These are phyloP conservation scores for Pichia sp. DNA, from an alignment of 1,139 yeast species.

Conservation along the genomic window DNA sequence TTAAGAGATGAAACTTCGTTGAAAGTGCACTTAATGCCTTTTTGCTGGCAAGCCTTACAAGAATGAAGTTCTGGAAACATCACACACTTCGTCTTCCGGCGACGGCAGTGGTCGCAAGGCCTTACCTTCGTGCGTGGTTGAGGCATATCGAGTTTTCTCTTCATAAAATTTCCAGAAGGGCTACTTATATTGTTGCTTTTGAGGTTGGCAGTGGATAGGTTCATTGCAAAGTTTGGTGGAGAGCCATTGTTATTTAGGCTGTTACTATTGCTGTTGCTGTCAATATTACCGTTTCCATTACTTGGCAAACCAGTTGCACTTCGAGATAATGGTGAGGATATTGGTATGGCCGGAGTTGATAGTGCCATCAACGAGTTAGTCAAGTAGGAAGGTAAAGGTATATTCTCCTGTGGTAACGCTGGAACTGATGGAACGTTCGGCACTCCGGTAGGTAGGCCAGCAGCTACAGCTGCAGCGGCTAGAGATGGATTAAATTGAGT, in stretches of 20 bases:
- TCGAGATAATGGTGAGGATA: conserved; percentile 2
- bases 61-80: conserved; percentile 52
- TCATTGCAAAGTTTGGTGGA: neutral
- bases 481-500: conserved; percentile 8
- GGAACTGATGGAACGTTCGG: neutral
- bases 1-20: conserved; percentile 30
- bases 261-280: neutral
- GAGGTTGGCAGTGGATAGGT: neutral
- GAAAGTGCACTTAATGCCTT: conserved; percentile 62
- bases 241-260: no score
- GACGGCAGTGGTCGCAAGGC: conserved; percentile 69
- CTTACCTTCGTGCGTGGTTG: conserved; percentile 34
- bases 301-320: neutral
- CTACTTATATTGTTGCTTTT: neutral
- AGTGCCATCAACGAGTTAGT: conserved; percentile 1
- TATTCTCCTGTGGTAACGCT: conserved; percentile 5
- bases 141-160: conserved; percentile 26
- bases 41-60: conserved; percentile 67
- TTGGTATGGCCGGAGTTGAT: neutral
- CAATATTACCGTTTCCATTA: neutral
- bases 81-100: conserved; percentile 63
- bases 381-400: conserved; percentile 1
- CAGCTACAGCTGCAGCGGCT: conserved; percentile 5
- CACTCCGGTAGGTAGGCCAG: conserved; percentile 5
- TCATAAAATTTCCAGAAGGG: neutral